Base-by-base conservation (phyloP, 2,329 filamentous ascomycete genomes). In the Phoma herbarum region DNA sequence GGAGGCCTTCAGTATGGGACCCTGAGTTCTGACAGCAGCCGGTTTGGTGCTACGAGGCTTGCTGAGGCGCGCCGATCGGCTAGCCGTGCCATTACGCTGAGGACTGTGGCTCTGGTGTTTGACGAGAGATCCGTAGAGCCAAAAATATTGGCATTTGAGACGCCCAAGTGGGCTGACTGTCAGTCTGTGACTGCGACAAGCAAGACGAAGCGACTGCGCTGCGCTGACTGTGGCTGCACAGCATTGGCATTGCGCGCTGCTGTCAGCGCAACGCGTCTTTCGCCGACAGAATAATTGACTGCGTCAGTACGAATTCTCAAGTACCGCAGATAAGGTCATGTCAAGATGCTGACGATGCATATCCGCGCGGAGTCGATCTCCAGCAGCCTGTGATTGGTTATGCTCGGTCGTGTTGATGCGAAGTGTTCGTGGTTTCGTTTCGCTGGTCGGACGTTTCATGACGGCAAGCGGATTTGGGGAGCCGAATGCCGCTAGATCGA, bases 391-490 rank as follows among this genome's bases (percentile, higher is more conserved):
- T 42, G 52, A 52, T 55, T 58, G 57, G 57, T 25, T 16, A 20
- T 52, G 22, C 25, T 7, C 37, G 37, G 29, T 53, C 4, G 29
- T 45, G 39, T 53, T 42, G 47, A 37, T 44, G 52, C 46, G 35
- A 48, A 35, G 57, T 37, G 51, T 47, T 53, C 44, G 47, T 47
- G 46, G 57, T 52, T 60, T 60, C 52, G 57, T 60, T 60, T 55
- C 51, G 16, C 41, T 48, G 42, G 46, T 41, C 42, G 42, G 45
- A 51, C 41, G 57, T 56, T 60, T 60, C 57, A 60, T 37, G 29
- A 45, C 51, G 51, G 51, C 50, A 41, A 42, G 57, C 52, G 57
- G 51, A 50, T 45, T 53, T 52, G 57, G 57, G 51, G 57, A 60
- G 51, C 57, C 57, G 57, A 28, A 39, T 22, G 35, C 23, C 57